Conservation (phyloP, 2,329 filamentous ascomycete species). For the Scolecobasidium constrictum region DNA sequence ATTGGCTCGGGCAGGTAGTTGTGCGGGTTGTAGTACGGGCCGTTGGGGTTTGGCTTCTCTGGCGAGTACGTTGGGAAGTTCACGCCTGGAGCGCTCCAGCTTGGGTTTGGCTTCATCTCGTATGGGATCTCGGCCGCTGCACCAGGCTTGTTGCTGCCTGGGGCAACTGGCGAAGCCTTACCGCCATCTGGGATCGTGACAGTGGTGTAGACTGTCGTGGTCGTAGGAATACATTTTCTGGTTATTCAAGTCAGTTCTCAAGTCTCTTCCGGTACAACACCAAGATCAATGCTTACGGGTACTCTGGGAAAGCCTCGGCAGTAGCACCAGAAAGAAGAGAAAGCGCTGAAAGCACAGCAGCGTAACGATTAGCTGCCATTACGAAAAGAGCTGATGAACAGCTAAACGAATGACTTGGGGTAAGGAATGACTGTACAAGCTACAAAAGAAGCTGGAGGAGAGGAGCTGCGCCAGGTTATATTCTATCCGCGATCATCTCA, state of each 20-base stretch:
- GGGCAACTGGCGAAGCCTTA: slow-evolving; percentile 2
- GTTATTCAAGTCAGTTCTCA: no score
- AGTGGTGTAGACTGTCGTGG: slow-evolving; percentile 8
- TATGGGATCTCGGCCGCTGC: background rate
- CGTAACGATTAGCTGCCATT: background rate
- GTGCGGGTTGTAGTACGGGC: slow-evolving; percentile 21
- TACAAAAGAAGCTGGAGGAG: background rate
- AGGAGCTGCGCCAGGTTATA: background rate
- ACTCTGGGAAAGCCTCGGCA: background rate
- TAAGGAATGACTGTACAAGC: background rate
- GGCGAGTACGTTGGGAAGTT: slow-evolving; percentile 7
- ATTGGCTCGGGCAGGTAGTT: slow-evolving; percentile 18
- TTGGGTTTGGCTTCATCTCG: background rate
- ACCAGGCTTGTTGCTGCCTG: background rate
- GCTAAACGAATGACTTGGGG: background rate
- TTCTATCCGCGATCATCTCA: no score
- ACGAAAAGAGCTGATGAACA: background rate
- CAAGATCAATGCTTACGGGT: no score
- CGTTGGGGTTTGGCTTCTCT: slow-evolving; percentile 16
- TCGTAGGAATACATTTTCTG: slow-evolving; percentile 7
- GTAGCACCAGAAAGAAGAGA: background rate
- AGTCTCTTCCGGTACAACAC: no score
- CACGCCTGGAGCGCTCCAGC: slow-evolving; percentile 1
- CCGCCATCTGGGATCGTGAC: slow-evolving; percentile 4
- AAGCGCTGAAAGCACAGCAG: background rate